Evolutionary conservation across 495 filamentous ascomycete genomes (phyloP).

Genomic region (Neurospora sp.): DNA sequence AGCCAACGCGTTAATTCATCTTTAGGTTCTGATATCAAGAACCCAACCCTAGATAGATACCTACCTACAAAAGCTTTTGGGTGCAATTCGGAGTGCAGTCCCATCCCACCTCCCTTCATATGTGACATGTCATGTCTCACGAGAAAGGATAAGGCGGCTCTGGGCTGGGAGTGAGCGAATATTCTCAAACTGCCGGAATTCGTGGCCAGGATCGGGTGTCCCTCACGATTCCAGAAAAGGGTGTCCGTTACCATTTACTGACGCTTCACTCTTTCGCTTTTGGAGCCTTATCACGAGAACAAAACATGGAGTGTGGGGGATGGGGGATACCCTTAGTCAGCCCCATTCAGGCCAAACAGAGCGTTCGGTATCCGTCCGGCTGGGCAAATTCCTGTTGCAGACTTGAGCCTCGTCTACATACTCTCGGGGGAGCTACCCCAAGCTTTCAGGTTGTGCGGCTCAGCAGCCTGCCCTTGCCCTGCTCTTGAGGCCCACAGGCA

Average conservation of each 20-base stretch:
- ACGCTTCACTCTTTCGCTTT: not conserved
- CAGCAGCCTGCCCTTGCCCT: not conserved
- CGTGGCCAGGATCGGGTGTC: not conserved
- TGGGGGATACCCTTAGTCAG: not conserved
- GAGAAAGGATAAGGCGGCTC: not conserved
- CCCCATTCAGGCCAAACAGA: not conserved
- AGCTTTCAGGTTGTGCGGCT: not conserved
- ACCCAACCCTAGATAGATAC: no score
- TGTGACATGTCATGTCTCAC: not conserved
- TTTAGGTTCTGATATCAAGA: no score
- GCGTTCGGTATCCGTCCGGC: not conserved
- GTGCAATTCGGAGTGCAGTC: no score
- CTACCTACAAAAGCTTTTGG: no score
- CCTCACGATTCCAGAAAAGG: not conserved
- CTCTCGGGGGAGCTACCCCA: not conserved
- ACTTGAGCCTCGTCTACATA: not conserved
- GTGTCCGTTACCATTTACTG: not conserved
- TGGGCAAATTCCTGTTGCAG: not conserved
- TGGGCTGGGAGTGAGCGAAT: not conserved
- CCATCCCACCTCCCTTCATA: not conserved
- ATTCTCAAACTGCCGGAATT: not conserved
- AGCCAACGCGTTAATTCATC: no score
- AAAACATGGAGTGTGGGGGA: not conserved
- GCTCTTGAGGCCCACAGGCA: not conserved
- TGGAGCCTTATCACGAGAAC: not conserved